Percentiles rank a stretch among this genome's conserved stretches.
These are phyloP conservation scores for Miscanthus lutarioriparius DNA, from an alignment of 176 grass and related monocot genomes.

Conservation along the genomic window DNA sequence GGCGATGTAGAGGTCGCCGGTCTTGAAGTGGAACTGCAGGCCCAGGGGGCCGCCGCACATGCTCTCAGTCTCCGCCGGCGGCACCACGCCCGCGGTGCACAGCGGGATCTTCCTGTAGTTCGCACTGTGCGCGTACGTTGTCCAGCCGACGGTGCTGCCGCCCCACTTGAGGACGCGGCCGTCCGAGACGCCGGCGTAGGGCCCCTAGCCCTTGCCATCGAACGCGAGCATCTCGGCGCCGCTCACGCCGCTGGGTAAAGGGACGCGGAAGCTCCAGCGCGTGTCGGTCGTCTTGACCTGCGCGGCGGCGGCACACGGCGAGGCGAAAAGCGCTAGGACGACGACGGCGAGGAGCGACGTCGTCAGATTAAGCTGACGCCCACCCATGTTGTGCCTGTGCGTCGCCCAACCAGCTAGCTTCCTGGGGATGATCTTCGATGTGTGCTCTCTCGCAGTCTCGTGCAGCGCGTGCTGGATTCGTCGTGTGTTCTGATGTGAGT, in stretches of 20 bases:
- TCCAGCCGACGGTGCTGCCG: slow-evolving; percentile 41
- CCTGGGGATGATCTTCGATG: neutral
- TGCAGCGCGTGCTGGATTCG: neutral
- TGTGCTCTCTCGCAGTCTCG: neutral
- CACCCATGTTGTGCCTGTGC: neutral
- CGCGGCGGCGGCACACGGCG: neutral
- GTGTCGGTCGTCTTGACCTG: slow-evolving; percentile 34
- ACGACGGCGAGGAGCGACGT: neutral
- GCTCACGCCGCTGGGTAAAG: slow-evolving; percentile 10
- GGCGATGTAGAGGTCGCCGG: too few species aligned
- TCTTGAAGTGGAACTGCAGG: too few species aligned
- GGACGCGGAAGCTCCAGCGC: neutral
- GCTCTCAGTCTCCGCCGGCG: too few species aligned
- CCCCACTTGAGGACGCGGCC: slow-evolving; percentile 61
- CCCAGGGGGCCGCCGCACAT: too few species aligned
- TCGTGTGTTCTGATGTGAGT: neutral
- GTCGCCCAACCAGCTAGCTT: neutral
- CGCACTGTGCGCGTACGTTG: slow-evolving; percentile 35
- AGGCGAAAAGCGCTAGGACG: neutral
- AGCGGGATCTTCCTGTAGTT: slow-evolving; percentile 28
- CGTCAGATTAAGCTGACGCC: neutral
- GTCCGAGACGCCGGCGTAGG: slow-evolving; percentile 65
- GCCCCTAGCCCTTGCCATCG: too few species aligned
- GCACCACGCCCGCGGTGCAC: too few species aligned
- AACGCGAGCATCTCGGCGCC: slow-evolving; percentile 47